Conservation (phyloP, 805 yeast genomes). For the Maudiozyma pseudohumilis region DNA sequence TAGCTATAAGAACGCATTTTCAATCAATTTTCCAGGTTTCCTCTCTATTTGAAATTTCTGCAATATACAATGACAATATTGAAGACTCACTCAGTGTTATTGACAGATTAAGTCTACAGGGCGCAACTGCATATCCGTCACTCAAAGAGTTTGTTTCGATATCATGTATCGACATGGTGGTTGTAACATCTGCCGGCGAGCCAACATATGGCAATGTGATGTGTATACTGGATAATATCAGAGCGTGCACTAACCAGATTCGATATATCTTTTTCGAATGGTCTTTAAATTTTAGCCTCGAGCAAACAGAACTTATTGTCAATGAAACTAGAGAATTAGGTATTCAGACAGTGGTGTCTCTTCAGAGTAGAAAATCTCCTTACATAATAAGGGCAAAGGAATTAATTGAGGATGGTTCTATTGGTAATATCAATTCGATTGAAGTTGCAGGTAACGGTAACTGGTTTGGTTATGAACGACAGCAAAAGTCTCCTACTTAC, state of each 20-base stretch:
- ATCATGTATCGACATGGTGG: slow-evolving; percentile 12
- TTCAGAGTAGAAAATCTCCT: slow-evolving; percentile 18
- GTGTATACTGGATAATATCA: slow-evolving; percentile 7
- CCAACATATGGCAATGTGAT: slow-evolving; percentile 8
- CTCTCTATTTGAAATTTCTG: slow-evolving; percentile 11
- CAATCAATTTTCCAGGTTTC: slow-evolving; percentile 13
- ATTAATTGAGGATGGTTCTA: slow-evolving; percentile 13
- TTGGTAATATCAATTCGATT: slow-evolving; percentile 16
- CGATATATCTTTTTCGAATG: slow-evolving; percentile 15
- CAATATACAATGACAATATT: slow-evolving; percentile 9
- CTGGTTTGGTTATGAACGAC: slow-evolving; percentile 18
- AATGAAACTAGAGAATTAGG: slow-evolving; percentile 8
- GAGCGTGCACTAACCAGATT: slow-evolving; percentile 3
- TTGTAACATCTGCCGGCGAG: slow-evolving; percentile 10
- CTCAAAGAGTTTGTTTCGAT: slow-evolving; percentile 8
- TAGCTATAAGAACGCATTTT: slow-evolving; percentile 16
- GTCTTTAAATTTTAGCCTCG: slow-evolving; percentile 11
- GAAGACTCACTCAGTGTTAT: slow-evolving; percentile 11
- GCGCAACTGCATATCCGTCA: slow-evolving; percentile 11
- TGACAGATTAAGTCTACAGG: slow-evolving; percentile 8
- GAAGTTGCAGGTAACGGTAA: slow-evolving; percentile 16
- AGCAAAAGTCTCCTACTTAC: slow-evolving; percentile 11
- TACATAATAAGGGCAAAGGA: slow-evolving; percentile 17
- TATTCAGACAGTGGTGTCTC: slow-evolving; percentile 13
- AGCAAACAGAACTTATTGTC: slow-evolving; percentile 10